Evolutionary conservation across 2,329 filamentous ascomycete species (phyloP).

Genomic region (Verticillium klebahnii): DNA sequence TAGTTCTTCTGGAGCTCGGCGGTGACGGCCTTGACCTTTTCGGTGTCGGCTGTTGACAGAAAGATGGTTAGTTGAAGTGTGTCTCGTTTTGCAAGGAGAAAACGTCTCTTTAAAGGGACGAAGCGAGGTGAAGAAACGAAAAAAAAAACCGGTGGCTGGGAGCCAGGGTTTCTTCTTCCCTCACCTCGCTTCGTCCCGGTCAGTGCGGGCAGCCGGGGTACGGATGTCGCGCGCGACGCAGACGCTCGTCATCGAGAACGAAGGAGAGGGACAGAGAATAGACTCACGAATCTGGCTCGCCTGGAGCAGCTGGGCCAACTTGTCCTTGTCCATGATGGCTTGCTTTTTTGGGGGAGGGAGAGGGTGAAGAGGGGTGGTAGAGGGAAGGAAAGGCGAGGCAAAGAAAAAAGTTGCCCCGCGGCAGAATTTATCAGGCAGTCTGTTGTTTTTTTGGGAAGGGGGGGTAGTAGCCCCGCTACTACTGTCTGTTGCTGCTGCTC

Average conservation of each 20-base stretch:
- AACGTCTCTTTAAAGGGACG: slow-evolving; percentile 8
- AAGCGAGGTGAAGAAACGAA: slow-evolving; percentile 8
- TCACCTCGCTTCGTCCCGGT: not conserved
- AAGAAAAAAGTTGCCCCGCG: slow-evolving; percentile 4
- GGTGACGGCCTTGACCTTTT: slow-evolving; percentile 85
- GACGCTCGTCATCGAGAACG: not conserved
- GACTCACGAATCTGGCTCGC: slow-evolving; percentile 68
- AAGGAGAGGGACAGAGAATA: not conserved
- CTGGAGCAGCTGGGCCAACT: slow-evolving; percentile 82
- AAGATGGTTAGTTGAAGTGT: slow-evolving; percentile 25
- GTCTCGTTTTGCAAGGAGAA: slow-evolving; percentile 5
- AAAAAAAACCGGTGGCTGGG: slow-evolving; percentile 4
- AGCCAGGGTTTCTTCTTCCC: slow-evolving; percentile 6
- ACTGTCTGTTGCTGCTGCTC: not conserved
- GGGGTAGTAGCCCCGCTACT: not conserved
- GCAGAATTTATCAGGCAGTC: not conserved
- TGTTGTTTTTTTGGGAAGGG: not conserved
- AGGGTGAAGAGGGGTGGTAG: slow-evolving; percentile 1
- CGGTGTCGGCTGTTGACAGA: slow-evolving; percentile 67
- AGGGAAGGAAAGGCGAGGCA: slow-evolving; percentile 5
- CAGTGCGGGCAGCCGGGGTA: not conserved
- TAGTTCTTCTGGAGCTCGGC: slow-evolving; percentile 88
- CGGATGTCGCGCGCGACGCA: not conserved
- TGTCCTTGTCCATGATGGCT: slow-evolving; percentile 48
- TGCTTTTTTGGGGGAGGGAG: not conserved